Evolutionary conservation across 345 rosid genomes (phyloP).

Genomic region (Arabidopsis suecica): DNA sequence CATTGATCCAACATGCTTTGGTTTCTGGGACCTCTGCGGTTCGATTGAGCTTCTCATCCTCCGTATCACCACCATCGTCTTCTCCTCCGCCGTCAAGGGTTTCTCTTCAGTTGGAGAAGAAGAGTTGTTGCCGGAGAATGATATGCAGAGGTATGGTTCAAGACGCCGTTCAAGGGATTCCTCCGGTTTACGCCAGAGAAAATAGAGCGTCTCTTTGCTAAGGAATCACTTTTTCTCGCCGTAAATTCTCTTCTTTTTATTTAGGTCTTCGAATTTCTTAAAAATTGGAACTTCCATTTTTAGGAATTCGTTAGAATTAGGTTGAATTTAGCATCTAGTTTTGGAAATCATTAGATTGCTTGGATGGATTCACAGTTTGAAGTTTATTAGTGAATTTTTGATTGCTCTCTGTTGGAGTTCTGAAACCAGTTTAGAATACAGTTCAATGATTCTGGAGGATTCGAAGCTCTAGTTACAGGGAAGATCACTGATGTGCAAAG

Average conservation of each 20-base stretch:
- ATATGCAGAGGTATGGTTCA: conserved; percentile 65
- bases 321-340: background rate
- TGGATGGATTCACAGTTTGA: background rate
- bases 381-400: background rate
- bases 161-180: conserved; percentile 70
- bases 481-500: conserved; percentile 70
- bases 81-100: conserved; percentile 31
- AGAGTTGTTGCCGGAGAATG: conserved; percentile 32
- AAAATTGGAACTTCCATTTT: background rate
- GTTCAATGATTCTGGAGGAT: conserved; percentile 95
- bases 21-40: conserved; percentile 34
- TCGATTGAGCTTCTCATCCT: conserved; percentile 38
- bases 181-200: conserved; percentile 83
- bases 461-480: conserved; percentile 77
- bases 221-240: conserved; percentile 92
- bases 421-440: conserved; percentile 26
- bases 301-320: conserved; percentile 9
- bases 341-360: background rate
- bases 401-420: background rate
- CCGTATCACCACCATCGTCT: conserved; percentile 19
- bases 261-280: background rate
- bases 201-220: conserved; percentile 97
- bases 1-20: conserved; percentile 32
- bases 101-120: conserved; percentile 43
- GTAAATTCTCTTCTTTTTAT: conserved; percentile 47